Percentiles rank a stretch among this genome's conserved stretches.
phyloP scores from a whole-genome alignment of 257 asterid genomes.

The Solanum pennellii region DNA sequence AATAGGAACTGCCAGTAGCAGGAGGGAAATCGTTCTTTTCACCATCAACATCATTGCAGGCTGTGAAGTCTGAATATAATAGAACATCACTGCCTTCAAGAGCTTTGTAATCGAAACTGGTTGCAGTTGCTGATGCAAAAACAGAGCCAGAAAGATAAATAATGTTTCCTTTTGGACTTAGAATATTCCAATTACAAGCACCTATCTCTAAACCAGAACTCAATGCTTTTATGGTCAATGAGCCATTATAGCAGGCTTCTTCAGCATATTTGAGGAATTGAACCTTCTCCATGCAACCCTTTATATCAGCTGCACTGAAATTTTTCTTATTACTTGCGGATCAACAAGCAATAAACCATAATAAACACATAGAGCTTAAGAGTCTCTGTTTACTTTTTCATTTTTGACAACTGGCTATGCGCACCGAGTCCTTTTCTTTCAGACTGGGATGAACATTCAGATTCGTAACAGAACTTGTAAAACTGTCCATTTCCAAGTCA shows the following conservation, averaged over 20 bases:
- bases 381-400: neutral
- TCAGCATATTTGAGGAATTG: constrained; percentile 67
- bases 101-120: constrained; percentile 43
- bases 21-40: constrained; percentile 11
- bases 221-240: constrained; percentile 48
- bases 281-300: constrained; percentile 63
- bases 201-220: constrained; percentile 94
- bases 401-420: neutral
- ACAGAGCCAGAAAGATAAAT: constrained; percentile 62
- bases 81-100: constrained; percentile 57
- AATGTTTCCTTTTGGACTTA: constrained; percentile 46
- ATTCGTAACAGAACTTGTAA: neutral
- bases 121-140: constrained; percentile 39
- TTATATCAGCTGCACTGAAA: constrained; percentile 95
- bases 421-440: neutral
- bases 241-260: constrained; percentile 83
- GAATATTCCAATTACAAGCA: constrained; percentile 76
- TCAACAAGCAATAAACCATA: neutral
- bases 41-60: constrained; percentile 19
- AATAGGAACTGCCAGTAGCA: constrained; percentile 6
- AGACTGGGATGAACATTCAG: neutral
- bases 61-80: constrained; percentile 54
- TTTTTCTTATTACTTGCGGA: neutral
- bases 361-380: neutral
- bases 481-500: neutral